A percentile compares a stretch with the other conserved stretches of the same genome.
phyloP scores from a whole-genome alignment of 1,139 yeast genomes.

The Pneumocystis murina region DNA sequence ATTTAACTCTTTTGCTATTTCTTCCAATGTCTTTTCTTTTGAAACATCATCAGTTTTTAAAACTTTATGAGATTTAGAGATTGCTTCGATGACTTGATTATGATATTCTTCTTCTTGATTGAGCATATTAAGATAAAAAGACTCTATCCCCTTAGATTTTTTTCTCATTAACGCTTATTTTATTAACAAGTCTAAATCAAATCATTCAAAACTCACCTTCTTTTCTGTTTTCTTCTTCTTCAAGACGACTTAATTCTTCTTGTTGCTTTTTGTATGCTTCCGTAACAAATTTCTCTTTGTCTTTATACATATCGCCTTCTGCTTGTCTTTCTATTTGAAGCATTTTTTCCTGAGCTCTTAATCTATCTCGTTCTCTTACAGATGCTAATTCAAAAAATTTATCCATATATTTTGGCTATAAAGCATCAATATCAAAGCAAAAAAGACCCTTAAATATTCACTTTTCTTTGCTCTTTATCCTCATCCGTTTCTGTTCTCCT shows the following conservation, averaged over 20 bases:
- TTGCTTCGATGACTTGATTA: slow-evolving; percentile 17
- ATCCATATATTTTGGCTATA: slow-evolving; percentile 28
- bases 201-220: slow-evolving; percentile 14
- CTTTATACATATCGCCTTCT: slow-evolving; percentile 26
- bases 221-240: slow-evolving; percentile 19
- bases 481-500: slow-evolving; percentile 3
- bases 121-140: slow-evolving; percentile 19
- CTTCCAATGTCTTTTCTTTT: slow-evolving; percentile 6
- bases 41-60: slow-evolving; percentile 10
- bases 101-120: slow-evolving; percentile 17
- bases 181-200: neutral
- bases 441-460: neutral
- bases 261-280: slow-evolving; percentile 29
- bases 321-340: slow-evolving; percentile 24
- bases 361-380: slow-evolving; percentile 29
- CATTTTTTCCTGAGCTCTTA: slow-evolving; percentile 24
- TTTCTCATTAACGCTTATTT: neutral
- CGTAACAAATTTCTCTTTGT: slow-evolving; percentile 33
- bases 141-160: slow-evolving; percentile 10
- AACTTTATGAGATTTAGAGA: neutral
- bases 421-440: slow-evolving; percentile 7
- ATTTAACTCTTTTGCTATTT: slow-evolving; percentile 16
- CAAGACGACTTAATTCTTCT: slow-evolving; percentile 20
- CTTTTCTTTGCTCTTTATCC: slow-evolving; percentile 11
- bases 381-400: slow-evolving; percentile 28